Conservation (phyloP, 768 basidiomycete species). For the Tulasnella sp. region DNA sequence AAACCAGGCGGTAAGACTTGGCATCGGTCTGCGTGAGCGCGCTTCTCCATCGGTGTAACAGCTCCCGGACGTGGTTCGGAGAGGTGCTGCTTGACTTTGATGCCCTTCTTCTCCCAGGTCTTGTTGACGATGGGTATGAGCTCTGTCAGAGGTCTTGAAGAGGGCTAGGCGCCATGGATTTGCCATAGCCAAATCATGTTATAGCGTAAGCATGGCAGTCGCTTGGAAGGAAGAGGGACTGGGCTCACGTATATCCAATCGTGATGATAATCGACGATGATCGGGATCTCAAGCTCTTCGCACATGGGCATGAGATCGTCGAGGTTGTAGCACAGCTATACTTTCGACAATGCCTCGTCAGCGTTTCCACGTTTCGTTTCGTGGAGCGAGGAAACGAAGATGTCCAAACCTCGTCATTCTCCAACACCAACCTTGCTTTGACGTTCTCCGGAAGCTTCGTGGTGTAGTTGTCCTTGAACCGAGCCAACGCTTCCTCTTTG, state of each 20-base stretch:
- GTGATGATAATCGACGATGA: slow-evolving; percentile 74
- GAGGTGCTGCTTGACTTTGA: slow-evolving; percentile 84
- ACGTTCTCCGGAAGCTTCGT: slow-evolving; percentile 49
- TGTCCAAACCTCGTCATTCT: slow-evolving; percentile 75
- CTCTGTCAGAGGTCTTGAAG: slow-evolving; percentile 38
- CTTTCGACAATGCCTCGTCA: background rate
- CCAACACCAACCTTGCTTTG: slow-evolving; percentile 68
- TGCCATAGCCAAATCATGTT: too few species aligned
- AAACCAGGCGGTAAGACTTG: slow-evolving; percentile 49
- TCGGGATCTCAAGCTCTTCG: slow-evolving; percentile 66
- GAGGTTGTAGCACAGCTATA: slow-evolving; percentile 69
- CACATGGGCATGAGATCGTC: slow-evolving; percentile 83
- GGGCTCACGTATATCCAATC: slow-evolving; percentile 44
- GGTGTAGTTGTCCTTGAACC: slow-evolving; percentile 61
- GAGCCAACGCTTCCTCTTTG: slow-evolving; percentile 53
- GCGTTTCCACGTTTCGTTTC: background rate
- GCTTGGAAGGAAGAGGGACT: slow-evolving; percentile 34
- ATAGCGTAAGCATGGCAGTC: background rate
- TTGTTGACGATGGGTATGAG: slow-evolving; percentile 67
- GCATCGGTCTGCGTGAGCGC: slow-evolving; percentile 82
- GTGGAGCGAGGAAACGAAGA: background rate
- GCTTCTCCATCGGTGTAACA: slow-evolving; percentile 66
- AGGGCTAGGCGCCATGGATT: slow-evolving; percentile 22
- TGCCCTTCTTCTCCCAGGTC: slow-evolving; percentile 65
- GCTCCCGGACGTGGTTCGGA: slow-evolving; percentile 85